Conservation (phyloP, 1,284 basidiomycete species). For the Microbotryomycetes sp. region DNA sequence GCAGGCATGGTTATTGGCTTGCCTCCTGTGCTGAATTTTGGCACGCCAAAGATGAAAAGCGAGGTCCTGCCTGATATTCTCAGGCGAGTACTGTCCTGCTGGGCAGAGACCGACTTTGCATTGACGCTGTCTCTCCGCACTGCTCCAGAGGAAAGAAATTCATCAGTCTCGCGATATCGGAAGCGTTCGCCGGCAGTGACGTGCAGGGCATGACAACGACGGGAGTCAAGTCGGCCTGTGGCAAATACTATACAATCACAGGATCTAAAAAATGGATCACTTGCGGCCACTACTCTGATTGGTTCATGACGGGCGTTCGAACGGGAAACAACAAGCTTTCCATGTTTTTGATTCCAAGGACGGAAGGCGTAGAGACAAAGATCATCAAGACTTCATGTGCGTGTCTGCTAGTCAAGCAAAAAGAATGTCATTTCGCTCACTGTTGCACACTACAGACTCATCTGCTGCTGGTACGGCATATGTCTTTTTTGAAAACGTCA, state of each 20-base stretch:
- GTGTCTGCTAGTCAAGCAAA: neutral
- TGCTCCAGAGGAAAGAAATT: constrained; percentile 38
- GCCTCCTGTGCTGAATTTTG: constrained; percentile 42
- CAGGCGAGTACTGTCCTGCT: neutral
- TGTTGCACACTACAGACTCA: constrained; percentile 22
- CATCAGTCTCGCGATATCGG: constrained; percentile 39
- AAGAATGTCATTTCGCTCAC: constrained; percentile 12
- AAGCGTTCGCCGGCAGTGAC: constrained; percentile 41
- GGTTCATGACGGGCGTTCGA: constrained; percentile 8
- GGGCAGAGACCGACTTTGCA: neutral
- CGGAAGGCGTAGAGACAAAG: constrained; percentile 40
- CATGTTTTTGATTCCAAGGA: constrained; percentile 41
- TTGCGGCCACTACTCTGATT: constrained; percentile 33
- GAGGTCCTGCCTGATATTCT: constrained; percentile 42
- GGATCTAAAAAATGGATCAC: constrained; percentile 42
- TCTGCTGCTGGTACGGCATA: constrained; percentile 40
- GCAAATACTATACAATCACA: constrained; percentile 30
- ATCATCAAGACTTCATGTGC: constrained; percentile 37
- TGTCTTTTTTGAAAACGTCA: constrained; percentile 42
- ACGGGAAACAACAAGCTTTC: constrained; percentile 41
- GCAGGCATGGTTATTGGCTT: constrained; percentile 25
- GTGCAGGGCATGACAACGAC: constrained; percentile 36
- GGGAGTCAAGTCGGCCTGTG: constrained; percentile 39
- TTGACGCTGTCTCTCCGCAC: neutral
- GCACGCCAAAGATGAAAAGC: constrained; percentile 39